Percentiles rank a stretch among this genome's conserved stretches.
Conservation (phyloP, 345 rosid genomes). For the Physaria fendleri region DNA sequence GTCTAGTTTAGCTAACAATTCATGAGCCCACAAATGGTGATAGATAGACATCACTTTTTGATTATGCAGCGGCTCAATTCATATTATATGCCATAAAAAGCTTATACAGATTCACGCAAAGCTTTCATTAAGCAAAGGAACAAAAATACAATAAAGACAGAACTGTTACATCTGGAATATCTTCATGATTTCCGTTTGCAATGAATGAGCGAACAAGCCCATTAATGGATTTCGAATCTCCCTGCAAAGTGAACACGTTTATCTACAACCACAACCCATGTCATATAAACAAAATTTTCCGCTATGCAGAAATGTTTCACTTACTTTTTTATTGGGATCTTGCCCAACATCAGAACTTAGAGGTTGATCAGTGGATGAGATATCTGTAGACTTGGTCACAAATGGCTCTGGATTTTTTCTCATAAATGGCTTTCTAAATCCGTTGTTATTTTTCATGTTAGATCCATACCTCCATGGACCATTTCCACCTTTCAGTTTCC, state of each 20-base stretch:
- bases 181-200: constrained; percentile 64
- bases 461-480: constrained; percentile 66
- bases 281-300: constrained; percentile 6
- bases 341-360: constrained; percentile 25
- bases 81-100: neutral
- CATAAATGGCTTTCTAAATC: constrained; percentile 42
- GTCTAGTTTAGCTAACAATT: constrained; percentile 5
- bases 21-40: neutral
- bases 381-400: constrained; percentile 42
- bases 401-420: constrained; percentile 65
- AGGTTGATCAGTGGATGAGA: constrained; percentile 26
- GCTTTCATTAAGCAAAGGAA: neutral
- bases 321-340: constrained; percentile 56
- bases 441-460: constrained; percentile 36
- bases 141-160: neutral
- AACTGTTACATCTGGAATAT: constrained; percentile 59
- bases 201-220: constrained; percentile 60
- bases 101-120: neutral
- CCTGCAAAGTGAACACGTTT: constrained; percentile 34
- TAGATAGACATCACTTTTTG: neutral
- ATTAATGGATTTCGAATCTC: constrained; percentile 45
- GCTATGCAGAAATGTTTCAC: constrained; percentile 23
- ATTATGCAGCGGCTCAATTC: neutral
- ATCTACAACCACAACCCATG: neutral
- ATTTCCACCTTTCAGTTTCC: constrained; percentile 68